These are phyloP conservation scores for Naematelia aurantialba DNA, from an alignment of 768 basidiomycete genomes.

Conservation along the genomic window DNA sequence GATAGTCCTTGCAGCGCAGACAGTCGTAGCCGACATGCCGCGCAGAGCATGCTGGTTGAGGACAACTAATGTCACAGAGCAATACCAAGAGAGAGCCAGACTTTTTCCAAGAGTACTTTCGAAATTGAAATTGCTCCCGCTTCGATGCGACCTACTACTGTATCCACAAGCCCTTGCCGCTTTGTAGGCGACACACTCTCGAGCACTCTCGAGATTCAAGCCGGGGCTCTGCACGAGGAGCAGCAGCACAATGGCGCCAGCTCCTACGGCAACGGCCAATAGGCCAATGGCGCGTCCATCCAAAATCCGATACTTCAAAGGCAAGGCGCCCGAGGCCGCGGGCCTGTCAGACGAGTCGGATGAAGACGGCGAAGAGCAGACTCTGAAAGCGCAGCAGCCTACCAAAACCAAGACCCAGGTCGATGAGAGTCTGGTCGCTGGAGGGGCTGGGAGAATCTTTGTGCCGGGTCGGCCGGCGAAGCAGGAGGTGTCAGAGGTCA, in stretches of 20 bases:
- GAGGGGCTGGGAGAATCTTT: constrained; percentile 45
- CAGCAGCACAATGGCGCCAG: constrained; percentile 2
- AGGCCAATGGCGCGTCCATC: constrained; percentile 23
- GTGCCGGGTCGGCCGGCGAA: constrained; percentile 8
- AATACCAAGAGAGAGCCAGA: too few species aligned
- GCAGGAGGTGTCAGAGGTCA: constrained; percentile 18
- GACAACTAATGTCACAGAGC: too few species aligned
- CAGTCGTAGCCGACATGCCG: neutral
- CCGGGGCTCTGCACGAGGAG: too few species aligned
- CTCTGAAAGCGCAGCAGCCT: neutral
- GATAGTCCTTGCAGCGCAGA: neutral
- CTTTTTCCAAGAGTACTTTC: too few species aligned
- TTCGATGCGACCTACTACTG: neutral
- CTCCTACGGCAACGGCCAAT: constrained; percentile 11
- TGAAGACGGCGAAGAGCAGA: constrained; percentile 13
- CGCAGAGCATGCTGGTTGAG: neutral
- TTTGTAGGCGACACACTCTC: too few species aligned
- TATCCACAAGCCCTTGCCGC: too few species aligned
- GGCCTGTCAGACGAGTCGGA: constrained; percentile 33
- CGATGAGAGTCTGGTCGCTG: constrained; percentile 38
- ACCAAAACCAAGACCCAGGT: constrained; percentile 9
- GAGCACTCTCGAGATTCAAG: too few species aligned
- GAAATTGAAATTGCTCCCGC: neutral
- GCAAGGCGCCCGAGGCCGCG: constrained; percentile 36
- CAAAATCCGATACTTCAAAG: constrained; percentile 42